These are phyloP conservation scores for Chrysosporium queenslandicum DNA, from an alignment of 2,329 filamentous ascomycete genomes.

Conservation along the genomic window DNA sequence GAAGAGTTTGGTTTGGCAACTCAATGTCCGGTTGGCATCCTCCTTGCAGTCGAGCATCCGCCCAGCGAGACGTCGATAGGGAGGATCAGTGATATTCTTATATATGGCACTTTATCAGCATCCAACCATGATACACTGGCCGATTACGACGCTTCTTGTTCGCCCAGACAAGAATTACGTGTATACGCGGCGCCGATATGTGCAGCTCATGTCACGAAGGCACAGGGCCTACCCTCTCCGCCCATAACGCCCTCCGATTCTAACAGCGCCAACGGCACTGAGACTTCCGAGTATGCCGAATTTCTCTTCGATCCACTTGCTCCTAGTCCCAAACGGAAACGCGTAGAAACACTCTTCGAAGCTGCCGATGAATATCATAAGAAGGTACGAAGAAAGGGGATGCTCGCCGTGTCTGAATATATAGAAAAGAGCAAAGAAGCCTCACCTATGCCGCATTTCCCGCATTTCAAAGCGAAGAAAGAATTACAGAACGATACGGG, in stretches of 20 bases:
- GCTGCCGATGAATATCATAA: constrained; percentile 34
- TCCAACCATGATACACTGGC: background rate
- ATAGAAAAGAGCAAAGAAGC: constrained; percentile 31
- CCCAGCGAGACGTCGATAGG: constrained; percentile 13
- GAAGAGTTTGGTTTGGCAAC: constrained; percentile 20
- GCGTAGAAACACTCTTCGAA: constrained; percentile 36
- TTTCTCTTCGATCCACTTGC: constrained; percentile 32
- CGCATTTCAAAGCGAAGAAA: constrained; percentile 29
- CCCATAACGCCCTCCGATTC: constrained; percentile 19
- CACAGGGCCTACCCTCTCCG: constrained; percentile 28
- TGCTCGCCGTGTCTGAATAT: constrained; percentile 29
- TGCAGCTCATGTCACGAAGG: constrained; percentile 26
- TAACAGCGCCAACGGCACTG: constrained; percentile 9
- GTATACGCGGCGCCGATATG: constrained; percentile 33
- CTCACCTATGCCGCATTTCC: constrained; percentile 18
- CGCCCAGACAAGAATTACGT: constrained; percentile 22
- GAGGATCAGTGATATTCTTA: constrained; percentile 29
- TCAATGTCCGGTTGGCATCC: constrained; percentile 34
- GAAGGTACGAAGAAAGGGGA: constrained; percentile 32
- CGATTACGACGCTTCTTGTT: background rate
- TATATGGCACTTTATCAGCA: constrained; percentile 30
- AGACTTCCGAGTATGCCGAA: constrained; percentile 23
- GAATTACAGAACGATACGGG: constrained; percentile 19
- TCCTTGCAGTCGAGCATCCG: constrained; percentile 26
- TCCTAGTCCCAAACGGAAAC: constrained; percentile 36